Evolutionary conservation across 768 basidiomycete species (phyloP).

Genomic region (Amanita inopinata): DNA sequence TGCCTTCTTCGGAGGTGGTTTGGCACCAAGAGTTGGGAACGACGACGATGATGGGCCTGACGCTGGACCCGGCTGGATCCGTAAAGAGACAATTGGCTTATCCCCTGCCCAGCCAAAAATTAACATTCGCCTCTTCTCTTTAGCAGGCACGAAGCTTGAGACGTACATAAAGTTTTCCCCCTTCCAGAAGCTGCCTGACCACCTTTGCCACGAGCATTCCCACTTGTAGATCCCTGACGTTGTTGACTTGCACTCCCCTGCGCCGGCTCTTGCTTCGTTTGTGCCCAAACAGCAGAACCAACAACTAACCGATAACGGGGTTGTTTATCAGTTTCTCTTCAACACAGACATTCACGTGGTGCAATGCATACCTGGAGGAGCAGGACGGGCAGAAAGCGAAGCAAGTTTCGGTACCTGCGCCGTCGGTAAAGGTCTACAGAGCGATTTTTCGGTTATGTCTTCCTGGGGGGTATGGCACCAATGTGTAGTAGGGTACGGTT

Average conservation of each 20-base stretch:
- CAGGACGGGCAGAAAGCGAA: constrained; percentile 14
- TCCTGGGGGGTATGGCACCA: constrained; percentile 33
- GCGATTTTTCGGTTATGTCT: constrained; percentile 31
- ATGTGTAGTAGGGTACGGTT: constrained; percentile 31
- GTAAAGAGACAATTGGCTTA: background rate
- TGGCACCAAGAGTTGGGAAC: background rate
- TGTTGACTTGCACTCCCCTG: background rate
- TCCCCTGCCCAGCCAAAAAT: background rate
- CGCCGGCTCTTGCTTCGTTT: constrained; percentile 13
- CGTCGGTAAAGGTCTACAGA: constrained; percentile 35
- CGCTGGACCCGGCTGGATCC: background rate
- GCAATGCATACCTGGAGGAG: constrained; percentile 18
- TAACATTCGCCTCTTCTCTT: background rate
- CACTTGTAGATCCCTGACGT: background rate
- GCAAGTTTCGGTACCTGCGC: constrained; percentile 23
- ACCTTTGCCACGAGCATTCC: background rate
- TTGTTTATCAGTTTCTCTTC: background rate
- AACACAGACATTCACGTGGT: background rate
- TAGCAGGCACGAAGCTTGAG: background rate
- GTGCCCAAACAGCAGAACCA: constrained; percentile 28
- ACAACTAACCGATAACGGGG: constrained; percentile 19
- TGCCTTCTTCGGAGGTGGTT: background rate
- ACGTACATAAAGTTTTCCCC: background rate
- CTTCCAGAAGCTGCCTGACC: background rate
- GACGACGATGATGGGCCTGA: background rate